These are phyloP conservation scores for Trametes versicolor DNA, from an alignment of 1,284 basidiomycete species.

Conservation along the genomic window DNA sequence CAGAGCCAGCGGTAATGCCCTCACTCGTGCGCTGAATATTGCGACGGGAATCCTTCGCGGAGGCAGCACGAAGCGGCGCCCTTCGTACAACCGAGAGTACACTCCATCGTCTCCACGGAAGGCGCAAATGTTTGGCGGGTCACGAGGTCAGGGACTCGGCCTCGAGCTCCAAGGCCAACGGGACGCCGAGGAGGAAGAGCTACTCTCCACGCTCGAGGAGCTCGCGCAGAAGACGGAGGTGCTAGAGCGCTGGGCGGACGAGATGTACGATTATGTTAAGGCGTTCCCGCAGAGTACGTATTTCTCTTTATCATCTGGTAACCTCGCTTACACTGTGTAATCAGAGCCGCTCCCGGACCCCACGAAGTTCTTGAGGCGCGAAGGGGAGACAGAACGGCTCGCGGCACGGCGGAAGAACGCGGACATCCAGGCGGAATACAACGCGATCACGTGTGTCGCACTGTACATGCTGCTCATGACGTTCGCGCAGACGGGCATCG, in stretches of 20 bases:
- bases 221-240: constrained; percentile 96
- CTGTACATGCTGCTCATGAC: constrained; percentile 94
- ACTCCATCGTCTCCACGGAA: constrained; percentile 59
- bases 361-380: constrained; percentile 70
- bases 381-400: constrained; percentile 77
- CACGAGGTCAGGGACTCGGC: constrained; percentile 40
- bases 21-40: constrained; percentile 87
- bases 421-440: constrained; percentile 79
- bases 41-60: constrained; percentile 95
- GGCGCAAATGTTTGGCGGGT: constrained; percentile 48
- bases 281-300: constrained; percentile 78
- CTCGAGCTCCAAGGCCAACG: constrained; percentile 47
- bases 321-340: neutral
- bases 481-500: constrained; percentile 93
- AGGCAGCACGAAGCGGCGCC: constrained; percentile 46
- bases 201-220: constrained; percentile 84
- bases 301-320: neutral
- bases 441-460: constrained; percentile 86
- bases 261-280: constrained; percentile 87
- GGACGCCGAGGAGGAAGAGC: constrained; percentile 85
- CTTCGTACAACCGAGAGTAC: constrained; percentile 43
- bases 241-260: constrained; percentile 92
- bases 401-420: constrained; percentile 72
- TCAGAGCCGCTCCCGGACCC: constrained; percentile 81
- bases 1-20: constrained; percentile 71